Percentiles rank a stretch among this genome's conserved stretches.
Evolutionary conservation across 768 basidiomycete genomes (phyloP).

Genomic region (Dioszegia crocea): DNA sequence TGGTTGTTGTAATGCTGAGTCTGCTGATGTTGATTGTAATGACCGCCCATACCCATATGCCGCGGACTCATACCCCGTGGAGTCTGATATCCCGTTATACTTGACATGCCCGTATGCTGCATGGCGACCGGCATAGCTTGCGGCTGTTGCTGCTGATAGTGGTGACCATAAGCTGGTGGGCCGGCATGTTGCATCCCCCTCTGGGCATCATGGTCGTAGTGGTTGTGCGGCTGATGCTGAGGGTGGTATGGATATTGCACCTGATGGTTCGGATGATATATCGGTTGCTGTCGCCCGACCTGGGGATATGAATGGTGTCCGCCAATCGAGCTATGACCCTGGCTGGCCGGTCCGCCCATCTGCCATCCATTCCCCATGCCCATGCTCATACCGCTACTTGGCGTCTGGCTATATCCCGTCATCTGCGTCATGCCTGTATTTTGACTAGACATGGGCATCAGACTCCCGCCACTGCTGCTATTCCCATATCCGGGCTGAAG

Average conservation of each 20-base stretch:
- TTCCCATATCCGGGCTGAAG: constrained; percentile 18
- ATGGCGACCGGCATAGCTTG: background rate
- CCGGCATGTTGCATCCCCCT: constrained; percentile 1
- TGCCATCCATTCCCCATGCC: background rate
- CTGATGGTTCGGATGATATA: constrained; percentile 34
- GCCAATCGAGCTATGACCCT: background rate
- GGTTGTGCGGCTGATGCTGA: background rate
- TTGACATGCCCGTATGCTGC: background rate
- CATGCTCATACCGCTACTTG: no score
- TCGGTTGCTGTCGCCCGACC: constrained; percentile 17
- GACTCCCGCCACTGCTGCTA: no score
- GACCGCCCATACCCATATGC: constrained; percentile 20
- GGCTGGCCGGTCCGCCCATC: no score
- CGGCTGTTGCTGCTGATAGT: background rate
- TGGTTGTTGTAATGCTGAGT: background rate
- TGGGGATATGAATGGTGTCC: no score
- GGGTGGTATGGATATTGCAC: constrained; percentile 37
- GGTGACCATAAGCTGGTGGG: background rate
- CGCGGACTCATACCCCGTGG: background rate
- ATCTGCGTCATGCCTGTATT: constrained; percentile 16
- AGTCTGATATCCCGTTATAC: background rate
- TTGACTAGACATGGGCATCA: constrained; percentile 5
- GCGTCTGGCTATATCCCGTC: constrained; percentile 3
- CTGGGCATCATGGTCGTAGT: background rate
- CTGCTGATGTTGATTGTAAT: background rate